These are phyloP conservation scores for Tinospora cordifolia DNA, from an alignment of 164 flowering plant species.

Conservation along the genomic window DNA sequence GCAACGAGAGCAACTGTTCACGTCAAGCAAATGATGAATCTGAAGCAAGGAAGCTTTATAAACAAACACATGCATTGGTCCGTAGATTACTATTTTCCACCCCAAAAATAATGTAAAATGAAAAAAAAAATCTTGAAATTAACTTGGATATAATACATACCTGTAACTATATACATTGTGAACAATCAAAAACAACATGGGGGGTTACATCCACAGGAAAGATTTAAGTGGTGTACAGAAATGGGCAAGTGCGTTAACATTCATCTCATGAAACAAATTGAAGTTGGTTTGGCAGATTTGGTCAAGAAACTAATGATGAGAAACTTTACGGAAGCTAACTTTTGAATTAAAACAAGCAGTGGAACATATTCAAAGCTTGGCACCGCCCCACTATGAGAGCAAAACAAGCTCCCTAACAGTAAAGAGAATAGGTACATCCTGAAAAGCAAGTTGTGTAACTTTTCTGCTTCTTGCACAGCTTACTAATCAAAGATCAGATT, in stretches of 20 bases:
- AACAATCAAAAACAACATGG: background rate
- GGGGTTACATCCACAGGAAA: background rate
- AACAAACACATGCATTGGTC: slow-evolving; percentile 47
- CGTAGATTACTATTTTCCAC: slow-evolving; percentile 27
- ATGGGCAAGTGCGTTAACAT: background rate
- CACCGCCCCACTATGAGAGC: background rate
- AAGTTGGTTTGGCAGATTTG: background rate
- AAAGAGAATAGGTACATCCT: background rate
- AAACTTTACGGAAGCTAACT: background rate
- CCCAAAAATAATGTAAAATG: too few species aligned
- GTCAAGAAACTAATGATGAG: background rate
- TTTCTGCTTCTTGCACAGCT: background rate
- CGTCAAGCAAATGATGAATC: slow-evolving; percentile 60
- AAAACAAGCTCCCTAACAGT: background rate
- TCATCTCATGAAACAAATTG: background rate
- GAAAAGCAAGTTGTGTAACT: background rate
- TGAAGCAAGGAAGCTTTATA: slow-evolving; percentile 63
- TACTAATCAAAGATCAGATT: background rate
- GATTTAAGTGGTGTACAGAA: background rate
- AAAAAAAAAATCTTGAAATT: background rate
- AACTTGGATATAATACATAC: background rate
- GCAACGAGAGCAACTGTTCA: slow-evolving; percentile 73
- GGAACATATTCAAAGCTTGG: background rate
- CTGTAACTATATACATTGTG: slow-evolving; percentile 3
- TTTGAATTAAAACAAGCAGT: background rate